Base-by-base conservation (phyloP, 176 grass and related monocot species). In the Sorghum bicolor region DNA sequence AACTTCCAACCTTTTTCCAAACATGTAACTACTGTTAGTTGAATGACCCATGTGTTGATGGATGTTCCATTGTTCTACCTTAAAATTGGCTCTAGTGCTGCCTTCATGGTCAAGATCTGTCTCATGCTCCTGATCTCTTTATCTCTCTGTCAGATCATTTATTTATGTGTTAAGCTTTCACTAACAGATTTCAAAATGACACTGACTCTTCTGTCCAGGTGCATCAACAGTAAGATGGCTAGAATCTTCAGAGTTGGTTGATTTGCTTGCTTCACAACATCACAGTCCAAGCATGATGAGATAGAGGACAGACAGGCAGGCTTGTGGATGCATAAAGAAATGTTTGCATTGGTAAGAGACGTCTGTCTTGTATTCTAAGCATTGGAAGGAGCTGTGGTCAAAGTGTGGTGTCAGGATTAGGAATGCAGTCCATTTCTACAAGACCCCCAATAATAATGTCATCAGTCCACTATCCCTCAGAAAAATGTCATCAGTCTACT, bases 391-490 rank as follows among this genome's bases (percentile, higher is more conserved):
- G 64, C 30, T 5, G 25, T 70, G 55, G 84, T 89, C 84, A 92
- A 95, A 65, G 76, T 64, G 76, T 10, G 1, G 3, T 74, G 86
- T 85, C 80, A 77, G 65, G 75, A 76, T 91, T 96, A 89, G 90
- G 93, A 91, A 95, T 66, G 64, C 86, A 76, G 85, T 95, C 88
- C 68, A 76, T 79, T 88, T 90, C 85, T 79, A 75, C 76, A 70
- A 58, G 82, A 84, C 81, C 66, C 22, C 12, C 1, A 14, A 12
- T 10, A 43, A 72, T n/a, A 83, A 74, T 70, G 72, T 29, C 80
- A 74, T 70, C 48, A 28, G 65, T 76, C 77, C 34, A 77, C 65
- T 39, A 39, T 39, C 8, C 38, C 38, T 39, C 6, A 39, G 9
- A 39, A 39, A 39, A 85, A 69, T 69, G 75, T 28, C 80, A 74